phyloP scores from a whole-genome alignment of 1,284 basidiomycete genomes.

The Fistulinella cinereoalba region DNA sequence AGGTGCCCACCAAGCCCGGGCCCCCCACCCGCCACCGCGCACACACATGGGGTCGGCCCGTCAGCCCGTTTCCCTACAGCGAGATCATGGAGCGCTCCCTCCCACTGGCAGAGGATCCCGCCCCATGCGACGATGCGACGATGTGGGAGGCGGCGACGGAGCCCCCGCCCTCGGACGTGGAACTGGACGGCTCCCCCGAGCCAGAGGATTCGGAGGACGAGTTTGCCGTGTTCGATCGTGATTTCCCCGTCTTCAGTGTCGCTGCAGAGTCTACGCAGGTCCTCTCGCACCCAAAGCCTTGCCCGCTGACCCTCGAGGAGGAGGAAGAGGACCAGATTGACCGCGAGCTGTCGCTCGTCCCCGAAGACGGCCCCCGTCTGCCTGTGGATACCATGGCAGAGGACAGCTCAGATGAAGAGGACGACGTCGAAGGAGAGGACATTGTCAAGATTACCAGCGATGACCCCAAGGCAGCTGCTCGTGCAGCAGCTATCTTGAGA shows the following conservation, averaged over 20 bases:
- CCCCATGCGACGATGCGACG: too few species aligned
- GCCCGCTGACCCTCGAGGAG: conserved; percentile 16
- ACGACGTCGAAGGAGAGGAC: conserved; percentile 36
- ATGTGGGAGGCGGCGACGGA: conserved; percentile 27
- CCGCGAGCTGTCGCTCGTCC: conserved; percentile 36
- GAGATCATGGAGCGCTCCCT: conserved; percentile 31
- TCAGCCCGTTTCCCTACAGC: conserved; percentile 57
- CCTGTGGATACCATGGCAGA: not conserved
- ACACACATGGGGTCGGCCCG: conserved; percentile 64
- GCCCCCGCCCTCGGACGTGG: conserved; percentile 22
- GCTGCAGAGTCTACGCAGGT: conserved; percentile 19
- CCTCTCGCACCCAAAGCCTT: not conserved
- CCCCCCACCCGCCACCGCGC: conserved; percentile 54
- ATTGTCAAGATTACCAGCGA: conserved; percentile 76
- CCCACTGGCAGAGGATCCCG: conserved; percentile 2
- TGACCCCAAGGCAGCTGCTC: conserved; percentile 79
- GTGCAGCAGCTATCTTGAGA: conserved; percentile 87
- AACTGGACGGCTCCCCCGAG: conserved; percentile 13
- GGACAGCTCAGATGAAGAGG: conserved; percentile 28
- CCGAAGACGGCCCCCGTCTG: conserved; percentile 21
- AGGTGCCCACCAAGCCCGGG: conserved; percentile 61
- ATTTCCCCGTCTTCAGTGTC: conserved; percentile 17
- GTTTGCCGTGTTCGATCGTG: conserved; percentile 15
- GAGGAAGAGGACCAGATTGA: conserved; percentile 38
- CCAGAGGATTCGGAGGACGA: conserved; percentile 20